Evolutionary conservation across 225 moss, liverwort and hornwort genomes (phyloP), one percentile per base, ranked within the genome.

Genomic region (Rhytidiadelphus loreus): DNA sequence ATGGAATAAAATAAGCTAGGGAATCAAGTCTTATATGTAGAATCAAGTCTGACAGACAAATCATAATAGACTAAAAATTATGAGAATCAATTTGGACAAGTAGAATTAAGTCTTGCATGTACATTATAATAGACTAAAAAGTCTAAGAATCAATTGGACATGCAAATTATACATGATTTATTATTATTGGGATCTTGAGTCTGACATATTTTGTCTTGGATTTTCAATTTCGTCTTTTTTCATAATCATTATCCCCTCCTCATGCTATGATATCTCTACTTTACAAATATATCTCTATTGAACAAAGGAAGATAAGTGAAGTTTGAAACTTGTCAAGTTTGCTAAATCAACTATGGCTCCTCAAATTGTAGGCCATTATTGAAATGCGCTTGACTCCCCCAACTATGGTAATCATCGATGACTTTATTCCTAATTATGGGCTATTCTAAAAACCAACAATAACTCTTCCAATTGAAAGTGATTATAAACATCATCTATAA

Each of bases 161-260:
- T 16, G 1, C 0, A 11, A 5, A 26, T 78, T 2, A 7, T 7
- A 39, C 16, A 11, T 6, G 2, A 29, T 8, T 8, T 58, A 12
- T 46, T 5, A 44, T 9, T 61, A 61, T 7, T 5, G 3, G 1
- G 0, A 2, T 33, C 22, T 15, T 5, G 1, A 15, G 0, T 61
- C 46, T 61, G 33, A 44, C 16, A 2, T 44, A 7, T 32, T 44
- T 43, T 33, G 7, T 32, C 15, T 8, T 21, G 2, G 6, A 23
- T 21, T 30, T 43, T 43, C 4, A 43, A 0, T 26, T 24, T 80
- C 0, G 4, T 32, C 2, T 10, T 22, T 24, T 5, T 9, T 32
- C 19, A 13, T 16, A 32, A 46, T 61, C 33, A 33, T 9, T 44
- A 1, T 15, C 21, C 3, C 41, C 1, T 43, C 26, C 4, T 81